Evolutionary conservation across 306 rosid genomes (phyloP).

Genomic region (Castanospermum australe): DNA sequence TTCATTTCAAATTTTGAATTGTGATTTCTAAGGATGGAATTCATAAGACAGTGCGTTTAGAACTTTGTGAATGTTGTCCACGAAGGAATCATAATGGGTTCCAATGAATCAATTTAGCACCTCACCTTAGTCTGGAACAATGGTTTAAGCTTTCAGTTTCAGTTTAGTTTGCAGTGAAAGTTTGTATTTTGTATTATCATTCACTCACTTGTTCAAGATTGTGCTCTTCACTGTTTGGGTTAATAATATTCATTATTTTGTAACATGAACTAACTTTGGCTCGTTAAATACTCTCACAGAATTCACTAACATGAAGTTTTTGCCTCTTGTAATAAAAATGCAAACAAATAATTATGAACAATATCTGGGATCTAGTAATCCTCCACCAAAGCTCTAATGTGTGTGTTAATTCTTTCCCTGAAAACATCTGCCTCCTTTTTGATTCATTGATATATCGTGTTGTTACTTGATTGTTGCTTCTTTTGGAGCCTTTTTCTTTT

Average conservation of each 20-base stretch:
- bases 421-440: not conserved
- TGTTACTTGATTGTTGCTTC: not conserved
- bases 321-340: too few species aligned
- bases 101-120: not conserved
- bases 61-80: not conserved
- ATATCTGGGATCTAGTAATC: not conserved
- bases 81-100: not conserved
- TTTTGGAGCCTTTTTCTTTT: not conserved
- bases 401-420: not conserved
- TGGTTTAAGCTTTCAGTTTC: not conserved
- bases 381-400: not conserved
- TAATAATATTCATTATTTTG: not conserved
- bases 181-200: not conserved
- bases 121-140: not conserved
- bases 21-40: not conserved
- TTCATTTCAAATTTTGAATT: not conserved
- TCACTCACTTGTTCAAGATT: slow-evolving; percentile 15
- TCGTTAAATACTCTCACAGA: not conserved
- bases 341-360: too few species aligned
- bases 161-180: not conserved
- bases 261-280: not conserved
- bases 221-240: not conserved
- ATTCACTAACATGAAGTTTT: too few species aligned
- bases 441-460: not conserved
- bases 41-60: not conserved